Evolutionary conservation across 768 basidiomycete genomes (phyloP), one percentile per base, ranked within the genome.

Genomic region (Cubamyces sp.): DNA sequence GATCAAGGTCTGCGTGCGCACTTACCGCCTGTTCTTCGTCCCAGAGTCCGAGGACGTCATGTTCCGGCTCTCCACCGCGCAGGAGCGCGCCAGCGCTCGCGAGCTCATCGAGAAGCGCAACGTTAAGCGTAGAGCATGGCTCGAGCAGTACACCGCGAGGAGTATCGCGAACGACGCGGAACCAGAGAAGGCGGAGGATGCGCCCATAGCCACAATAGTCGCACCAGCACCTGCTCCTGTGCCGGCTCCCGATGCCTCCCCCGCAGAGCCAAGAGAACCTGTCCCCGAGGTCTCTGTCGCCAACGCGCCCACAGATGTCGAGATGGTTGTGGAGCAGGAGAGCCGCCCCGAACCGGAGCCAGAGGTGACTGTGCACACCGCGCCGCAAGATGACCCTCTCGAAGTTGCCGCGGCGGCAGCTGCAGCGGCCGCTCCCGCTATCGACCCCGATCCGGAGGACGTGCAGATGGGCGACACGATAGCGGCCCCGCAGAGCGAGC

Each of bases 1-100:
- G 73, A 91, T 92, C 71, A 89, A 89, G 64, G 84, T 97, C 59
- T 96, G 95, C 74, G 81, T 93, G 39, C 81, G 87, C 60, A 91
- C 88, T 9, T 94, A 94, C 73, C 81, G 88, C 37, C 74, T 94
- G 15, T 94, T 95, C 78, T 94, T 86, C 71, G 90, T 90, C 6
- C 78, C 90, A 2, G 70, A 78, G 25, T 87, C 86, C 47, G 90
- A 88, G 66, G 90, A 90, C 63, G 80, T 82, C 60, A 74, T 89
- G 57, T 83, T 81, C 77, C 82, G 81, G 57, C 69, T 78, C 15
- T 74, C 78, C 23, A 72, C 73, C 0, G 70, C 74, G 25, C 78
- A 76, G 1, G 84, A 85, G 65, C 72, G 72, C 28, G 76, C 76
- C 50, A 73, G 70, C 16, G 61, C 65, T 1, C 50, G 28, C 15